A percentile compares a stretch with the other conserved stretches of the same genome.
Conservation (phyloP, 352 stramenopile species). For the Pythium aristosporum region DNA sequence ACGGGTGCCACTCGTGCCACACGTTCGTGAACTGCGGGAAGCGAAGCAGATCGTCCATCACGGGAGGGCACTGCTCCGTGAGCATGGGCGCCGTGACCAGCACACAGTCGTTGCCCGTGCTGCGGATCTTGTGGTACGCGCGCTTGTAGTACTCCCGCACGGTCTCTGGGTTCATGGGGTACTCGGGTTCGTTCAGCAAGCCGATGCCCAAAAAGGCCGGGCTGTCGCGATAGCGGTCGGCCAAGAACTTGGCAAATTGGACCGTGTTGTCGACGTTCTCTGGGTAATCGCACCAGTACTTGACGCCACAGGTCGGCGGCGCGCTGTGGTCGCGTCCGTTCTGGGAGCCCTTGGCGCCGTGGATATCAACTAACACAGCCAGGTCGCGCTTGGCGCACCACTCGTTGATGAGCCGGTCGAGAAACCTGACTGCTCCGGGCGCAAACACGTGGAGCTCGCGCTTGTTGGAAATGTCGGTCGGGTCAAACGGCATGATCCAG, state of each 20-base stretch:
- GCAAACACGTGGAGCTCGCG: constrained; percentile 44
- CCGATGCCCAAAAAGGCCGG: constrained; percentile 66
- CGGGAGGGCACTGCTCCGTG: constrained; percentile 43
- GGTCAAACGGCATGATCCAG: constrained; percentile 66
- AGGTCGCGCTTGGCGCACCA: constrained; percentile 69
- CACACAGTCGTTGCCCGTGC: constrained; percentile 54
- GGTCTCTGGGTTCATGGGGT: constrained; percentile 41
- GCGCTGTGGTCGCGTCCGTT: constrained; percentile 82
- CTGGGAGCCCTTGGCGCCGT: constrained; percentile 74
- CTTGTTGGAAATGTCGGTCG: constrained; percentile 50
- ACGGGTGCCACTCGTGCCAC: constrained; percentile 54
- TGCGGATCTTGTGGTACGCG: constrained; percentile 56
- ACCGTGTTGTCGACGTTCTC: constrained; percentile 78
- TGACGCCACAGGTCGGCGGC: constrained; percentile 31
- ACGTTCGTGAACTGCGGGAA: constrained; percentile 45
- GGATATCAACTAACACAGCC: constrained; percentile 77
- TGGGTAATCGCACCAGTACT: constrained; percentile 45
- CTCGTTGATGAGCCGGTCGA: constrained; percentile 80
- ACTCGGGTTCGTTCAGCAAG: constrained; percentile 79
- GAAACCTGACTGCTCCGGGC: constrained; percentile 43
- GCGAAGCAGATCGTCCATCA: constrained; percentile 41
- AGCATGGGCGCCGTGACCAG: constrained; percentile 51
- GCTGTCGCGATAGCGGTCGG: constrained; percentile 39
- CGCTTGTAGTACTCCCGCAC: constrained; percentile 61
- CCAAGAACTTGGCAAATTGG: constrained; percentile 48